These are phyloP conservation scores for Achaetomium macrosporum DNA, from an alignment of 2,329 filamentous ascomycete species.

Conservation along the genomic window DNA sequence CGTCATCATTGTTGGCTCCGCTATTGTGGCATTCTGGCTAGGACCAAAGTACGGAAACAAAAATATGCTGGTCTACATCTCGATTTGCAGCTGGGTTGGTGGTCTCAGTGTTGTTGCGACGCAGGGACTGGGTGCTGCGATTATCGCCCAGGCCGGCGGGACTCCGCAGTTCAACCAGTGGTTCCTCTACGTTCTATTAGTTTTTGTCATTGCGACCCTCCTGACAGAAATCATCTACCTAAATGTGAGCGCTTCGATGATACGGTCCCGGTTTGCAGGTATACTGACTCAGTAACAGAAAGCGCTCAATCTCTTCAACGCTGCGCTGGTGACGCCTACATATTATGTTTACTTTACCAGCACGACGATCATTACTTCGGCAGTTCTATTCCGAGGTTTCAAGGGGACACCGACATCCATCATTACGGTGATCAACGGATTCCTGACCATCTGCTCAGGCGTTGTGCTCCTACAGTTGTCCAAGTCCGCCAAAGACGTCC, in stretches of 20 bases:
- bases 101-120: constrained; percentile 92
- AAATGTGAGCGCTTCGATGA: constrained; percentile 59
- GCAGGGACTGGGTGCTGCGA: constrained; percentile 85
- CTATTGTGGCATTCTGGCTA: constrained; percentile 69
- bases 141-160: constrained; percentile 78
- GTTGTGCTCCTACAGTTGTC: constrained; percentile 93
- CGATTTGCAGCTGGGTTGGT: constrained; percentile 91
- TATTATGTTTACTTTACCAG: constrained; percentile 99
- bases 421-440: constrained; percentile 84
- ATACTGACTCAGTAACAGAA: constrained; percentile 54
- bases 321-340: constrained; percentile 91
- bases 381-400: constrained; percentile 88
- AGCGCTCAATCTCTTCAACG: constrained; percentile 96
- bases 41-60: constrained; percentile 89
- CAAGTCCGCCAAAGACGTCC: constrained; percentile 95
- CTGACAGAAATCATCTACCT: constrained; percentile 92
- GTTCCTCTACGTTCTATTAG: constrained; percentile 89
- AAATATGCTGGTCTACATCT: constrained; percentile 96
- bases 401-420: constrained; percentile 78
- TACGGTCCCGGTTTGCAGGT: neutral
- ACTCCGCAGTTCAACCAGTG: constrained; percentile 91
- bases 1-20: constrained; percentile 68
- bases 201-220: constrained; percentile 84
- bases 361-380: constrained; percentile 88
- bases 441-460: constrained; percentile 87